A percentile compares a stretch with the other conserved stretches of the same genome.
phyloP scores from a whole-genome alignment of 2,329 filamentous ascomycete genomes.

The Penicillium sp. region DNA sequence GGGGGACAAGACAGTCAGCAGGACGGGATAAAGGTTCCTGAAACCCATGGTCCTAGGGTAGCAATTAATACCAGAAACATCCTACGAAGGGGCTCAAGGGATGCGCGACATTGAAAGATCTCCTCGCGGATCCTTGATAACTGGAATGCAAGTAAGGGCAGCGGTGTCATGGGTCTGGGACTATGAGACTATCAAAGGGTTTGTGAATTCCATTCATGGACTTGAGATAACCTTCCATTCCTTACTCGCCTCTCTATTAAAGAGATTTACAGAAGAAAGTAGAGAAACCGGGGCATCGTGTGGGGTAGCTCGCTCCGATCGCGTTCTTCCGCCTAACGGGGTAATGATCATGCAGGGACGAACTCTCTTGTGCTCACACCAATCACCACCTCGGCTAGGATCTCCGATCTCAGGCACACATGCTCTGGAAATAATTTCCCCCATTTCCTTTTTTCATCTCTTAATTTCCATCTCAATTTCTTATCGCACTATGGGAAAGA shows the following conservation, averaged over 20 bases:
- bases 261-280: not conserved
- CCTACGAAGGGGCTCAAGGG: conserved; percentile 17
- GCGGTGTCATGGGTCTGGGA: conserved; percentile 14
- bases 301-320: conserved; percentile 14
- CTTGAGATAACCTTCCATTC: conserved; percentile 18
- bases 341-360: conserved; percentile 14
- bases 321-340: conserved; percentile 8
- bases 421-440: not conserved
- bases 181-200: not conserved
- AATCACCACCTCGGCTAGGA: conserved; percentile 16
- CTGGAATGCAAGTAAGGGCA: conserved; percentile 27
- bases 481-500: conserved; percentile 10
- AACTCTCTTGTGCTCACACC: conserved; percentile 5
- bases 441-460: not conserved
- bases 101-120: conserved; percentile 27
- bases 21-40: not conserved
- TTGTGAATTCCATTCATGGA: not conserved
- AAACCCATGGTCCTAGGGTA: not conserved
- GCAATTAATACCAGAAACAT: conserved; percentile 5
- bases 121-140: conserved; percentile 27
- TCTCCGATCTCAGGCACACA: not conserved
- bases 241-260: conserved; percentile 17
- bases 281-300: not conserved
- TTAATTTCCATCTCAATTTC: not conserved
- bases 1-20: not conserved